Conservation (phyloP, 495 filamentous ascomycete genomes). For the Hypomontagnella submonticulosa region DNA sequence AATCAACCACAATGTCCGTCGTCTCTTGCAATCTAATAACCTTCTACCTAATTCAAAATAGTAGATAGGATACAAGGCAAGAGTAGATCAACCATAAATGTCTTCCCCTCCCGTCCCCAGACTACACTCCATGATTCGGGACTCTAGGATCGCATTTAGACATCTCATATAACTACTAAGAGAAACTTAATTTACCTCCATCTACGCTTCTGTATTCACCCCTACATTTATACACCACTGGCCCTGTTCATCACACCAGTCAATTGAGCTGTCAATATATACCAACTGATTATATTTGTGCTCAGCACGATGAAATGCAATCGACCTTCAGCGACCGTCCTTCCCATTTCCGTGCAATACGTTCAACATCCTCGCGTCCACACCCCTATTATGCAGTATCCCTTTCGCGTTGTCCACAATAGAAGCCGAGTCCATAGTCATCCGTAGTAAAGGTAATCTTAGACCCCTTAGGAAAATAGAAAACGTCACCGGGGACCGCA, state of each 20-base stretch:
- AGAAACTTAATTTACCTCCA: too few species aligned
- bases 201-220: too few species aligned
- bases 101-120: constrained; percentile 12
- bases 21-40: constrained; percentile 83
- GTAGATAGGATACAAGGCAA: constrained; percentile 77
- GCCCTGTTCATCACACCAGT: too few species aligned
- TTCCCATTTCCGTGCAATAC: too few species aligned
- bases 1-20: constrained; percentile 15
- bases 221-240: too few species aligned
- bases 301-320: background rate
- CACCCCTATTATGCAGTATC: constrained; percentile 24
- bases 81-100: constrained; percentile 65
- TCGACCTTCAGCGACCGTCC: background rate
- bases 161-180: constrained; percentile 8
- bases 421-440: constrained; percentile 78
- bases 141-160: constrained; percentile 9
- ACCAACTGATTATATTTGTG: too few species aligned
- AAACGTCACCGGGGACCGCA: constrained; percentile 76
- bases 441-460: constrained; percentile 80
- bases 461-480: constrained; percentile 79
- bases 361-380: too few species aligned
- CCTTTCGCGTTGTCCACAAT: constrained; percentile 55
- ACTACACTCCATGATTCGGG: constrained; percentile 12
- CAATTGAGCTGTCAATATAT: too few species aligned
- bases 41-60: constrained; percentile 61